A percentile compares a stretch with the other conserved stretches of the same genome.
These are phyloP conservation scores for Nematocida sp. DNA, from an alignment of 371 early-diverging fungal species.

Conservation along the genomic window DNA sequence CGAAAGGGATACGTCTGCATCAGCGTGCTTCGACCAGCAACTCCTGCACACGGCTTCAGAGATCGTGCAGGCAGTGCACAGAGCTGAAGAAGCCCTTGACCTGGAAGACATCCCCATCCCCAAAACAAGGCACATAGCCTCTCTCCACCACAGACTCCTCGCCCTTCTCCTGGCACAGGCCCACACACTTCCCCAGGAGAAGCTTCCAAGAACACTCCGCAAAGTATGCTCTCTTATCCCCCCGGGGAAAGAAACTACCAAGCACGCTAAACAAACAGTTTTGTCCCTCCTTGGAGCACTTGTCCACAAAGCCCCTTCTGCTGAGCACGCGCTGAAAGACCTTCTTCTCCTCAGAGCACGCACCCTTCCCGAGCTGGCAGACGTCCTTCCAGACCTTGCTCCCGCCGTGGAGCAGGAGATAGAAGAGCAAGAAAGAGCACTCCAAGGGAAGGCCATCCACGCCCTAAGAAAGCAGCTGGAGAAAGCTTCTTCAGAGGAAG, in stretches of 20 bases:
- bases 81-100: neutral
- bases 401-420: neutral
- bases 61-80: neutral
- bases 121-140: too few relatives aligned
- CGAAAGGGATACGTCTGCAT: neutral
- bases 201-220: neutral
- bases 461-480: neutral
- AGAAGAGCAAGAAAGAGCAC: neutral
- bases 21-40: too few relatives aligned
- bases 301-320: neutral
- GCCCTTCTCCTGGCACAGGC: neutral
- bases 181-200: neutral
- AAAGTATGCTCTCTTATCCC: neutral
- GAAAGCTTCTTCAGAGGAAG: conserved; percentile 8
- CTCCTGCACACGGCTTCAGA: neutral
- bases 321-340: neutral
- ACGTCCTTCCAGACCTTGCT: neutral
- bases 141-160: neutral
- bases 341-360: neutral
- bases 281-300: neutral
- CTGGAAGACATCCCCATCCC: too few relatives aligned
- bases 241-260: neutral
- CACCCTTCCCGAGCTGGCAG: neutral
- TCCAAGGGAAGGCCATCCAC: neutral
- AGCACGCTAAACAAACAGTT: neutral